Base-by-base conservation (phyloP, 192 early-diverging fungal species). In the Coemansia nantahalensis region DNA sequence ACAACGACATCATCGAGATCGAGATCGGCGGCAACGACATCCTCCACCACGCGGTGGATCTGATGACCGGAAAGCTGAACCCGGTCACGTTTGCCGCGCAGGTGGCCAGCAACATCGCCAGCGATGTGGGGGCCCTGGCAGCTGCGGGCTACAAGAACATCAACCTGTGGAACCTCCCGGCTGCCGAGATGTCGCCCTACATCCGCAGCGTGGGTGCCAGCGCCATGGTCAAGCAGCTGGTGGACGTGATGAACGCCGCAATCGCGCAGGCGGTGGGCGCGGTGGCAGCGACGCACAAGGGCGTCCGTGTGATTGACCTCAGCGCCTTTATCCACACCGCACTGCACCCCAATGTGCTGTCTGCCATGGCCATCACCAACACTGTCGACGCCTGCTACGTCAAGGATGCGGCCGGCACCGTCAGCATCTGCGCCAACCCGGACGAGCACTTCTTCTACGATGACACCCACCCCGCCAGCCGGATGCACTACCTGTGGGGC, bases 401-500 rank as follows among this genome's bases (percentile, higher is more conserved):
- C 4, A 45, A 47, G 5, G 61, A 56, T 7, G 8, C 46, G n/a
- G 31, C 31, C 11, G 71, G 54, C 2, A 43, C 48, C 15, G 34
- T 33, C 24, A 49, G n/a, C 36, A 35, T 68, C 0, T 77, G 73
- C 54, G 16, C 36, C 14, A 64, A 77, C 51, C 73, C 73, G 24
- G 65, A 69, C 55, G 34, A 64, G 44, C 45, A 77, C 43, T 54
- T 65, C 19, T 77, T 77, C 54, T 65, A 64, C 24, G 73, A 77
- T 37, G 30, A 35, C 30, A 38, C 69, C 14, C 73, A 77, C 22
- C 73, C 73, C 0, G 60, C 73, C 15, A 54, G 66, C 41, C 73
- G 73, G 16, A 55, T 77, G 56, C 73, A 77, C 45, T 77, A 77
- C 28, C 44, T 68, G 16, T 68, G 66, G 65, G 73, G 73, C 8